phyloP scores from a whole-genome alignment of 2,329 filamentous ascomycete genomes.

The Aspergillus chevalieri region DNA sequence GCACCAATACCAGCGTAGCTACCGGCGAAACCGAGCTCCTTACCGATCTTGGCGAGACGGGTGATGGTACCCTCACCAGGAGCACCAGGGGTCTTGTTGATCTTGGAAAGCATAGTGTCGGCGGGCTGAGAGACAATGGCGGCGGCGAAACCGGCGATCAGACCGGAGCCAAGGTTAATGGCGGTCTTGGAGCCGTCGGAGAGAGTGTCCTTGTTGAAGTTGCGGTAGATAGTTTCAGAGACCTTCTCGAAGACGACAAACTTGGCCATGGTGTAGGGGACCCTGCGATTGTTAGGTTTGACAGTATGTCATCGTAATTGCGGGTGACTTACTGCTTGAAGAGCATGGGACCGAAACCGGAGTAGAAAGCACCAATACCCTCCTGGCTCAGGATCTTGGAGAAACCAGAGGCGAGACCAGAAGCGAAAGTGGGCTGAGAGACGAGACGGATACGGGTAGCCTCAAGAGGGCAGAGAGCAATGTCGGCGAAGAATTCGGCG shows the following conservation, averaged over 20 bases:
- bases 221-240: slow-evolving; percentile 63
- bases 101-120: slow-evolving; percentile 91
- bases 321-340: slow-evolving; percentile 65
- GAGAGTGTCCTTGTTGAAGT: slow-evolving; percentile 64
- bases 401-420: slow-evolving; percentile 72
- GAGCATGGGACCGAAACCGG: slow-evolving; percentile 79
- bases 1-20: slow-evolving; percentile 77
- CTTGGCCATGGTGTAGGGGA: slow-evolving; percentile 92
- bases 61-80: slow-evolving; percentile 77
- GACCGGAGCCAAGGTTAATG: slow-evolving; percentile 78
- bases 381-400: slow-evolving; percentile 76
- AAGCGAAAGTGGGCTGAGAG: slow-evolving; percentile 78
- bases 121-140: slow-evolving; percentile 83
- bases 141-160: slow-evolving; percentile 81
- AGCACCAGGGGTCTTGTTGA: slow-evolving; percentile 88
- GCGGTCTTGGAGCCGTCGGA: slow-evolving; percentile 65
- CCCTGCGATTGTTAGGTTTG: slow-evolving; percentile 43
- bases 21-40: slow-evolving; percentile 74
- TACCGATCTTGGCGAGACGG: slow-evolving; percentile 80
- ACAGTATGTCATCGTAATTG: neutral
- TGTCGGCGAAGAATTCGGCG: slow-evolving; percentile 60
- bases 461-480: slow-evolving; percentile 80
- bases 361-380: slow-evolving; percentile 82
- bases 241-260: slow-evolving; percentile 93
- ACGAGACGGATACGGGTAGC: slow-evolving; percentile 91